These are phyloP conservation scores for Penicillium sp. DNA, from an alignment of 2,329 filamentous ascomycete genomes.

Conservation along the genomic window DNA sequence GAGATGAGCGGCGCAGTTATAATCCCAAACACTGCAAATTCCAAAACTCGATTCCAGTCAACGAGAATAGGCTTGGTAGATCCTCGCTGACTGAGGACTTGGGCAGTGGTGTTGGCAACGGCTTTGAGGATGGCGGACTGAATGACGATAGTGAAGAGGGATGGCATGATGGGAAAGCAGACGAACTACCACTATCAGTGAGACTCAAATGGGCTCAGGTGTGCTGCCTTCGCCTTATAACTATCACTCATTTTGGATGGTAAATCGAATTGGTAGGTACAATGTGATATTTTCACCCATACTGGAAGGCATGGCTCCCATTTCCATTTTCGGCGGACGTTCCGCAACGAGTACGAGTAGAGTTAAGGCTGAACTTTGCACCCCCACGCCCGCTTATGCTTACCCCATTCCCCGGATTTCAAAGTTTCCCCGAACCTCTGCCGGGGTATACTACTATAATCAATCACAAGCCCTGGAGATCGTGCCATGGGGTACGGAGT, in stretches of 20 bases:
- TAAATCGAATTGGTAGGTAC: too few relatives aligned
- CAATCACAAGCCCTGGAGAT: too few relatives aligned
- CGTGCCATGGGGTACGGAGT: not conserved
- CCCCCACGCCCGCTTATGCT: not conserved
- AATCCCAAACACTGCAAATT: slow-evolving; percentile 1
- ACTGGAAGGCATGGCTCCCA: not conserved
- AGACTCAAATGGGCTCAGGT: too few relatives aligned
- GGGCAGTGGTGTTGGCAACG: not conserved
- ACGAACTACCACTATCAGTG: too few relatives aligned
- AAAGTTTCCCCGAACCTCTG: not conserved
- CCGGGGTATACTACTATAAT: not conserved
- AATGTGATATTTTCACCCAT: not conserved
- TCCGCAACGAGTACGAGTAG: not conserved
- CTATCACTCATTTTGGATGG: too few relatives aligned
- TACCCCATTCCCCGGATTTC: not conserved
- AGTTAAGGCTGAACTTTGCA: not conserved
- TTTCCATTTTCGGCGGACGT: not conserved
- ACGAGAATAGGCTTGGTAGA: not conserved
- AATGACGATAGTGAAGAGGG: not conserved
- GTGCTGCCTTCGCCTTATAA: too few relatives aligned
- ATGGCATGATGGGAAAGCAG: not conserved
- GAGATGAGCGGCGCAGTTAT: not conserved
- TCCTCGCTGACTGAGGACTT: not conserved
- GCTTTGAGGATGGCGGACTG: slow-evolving; percentile 1
- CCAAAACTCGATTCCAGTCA: not conserved